These are phyloP conservation scores for Xylariaceae sp. DNA, from an alignment of 2,329 filamentous ascomycete genomes.

Conservation along the genomic window DNA sequence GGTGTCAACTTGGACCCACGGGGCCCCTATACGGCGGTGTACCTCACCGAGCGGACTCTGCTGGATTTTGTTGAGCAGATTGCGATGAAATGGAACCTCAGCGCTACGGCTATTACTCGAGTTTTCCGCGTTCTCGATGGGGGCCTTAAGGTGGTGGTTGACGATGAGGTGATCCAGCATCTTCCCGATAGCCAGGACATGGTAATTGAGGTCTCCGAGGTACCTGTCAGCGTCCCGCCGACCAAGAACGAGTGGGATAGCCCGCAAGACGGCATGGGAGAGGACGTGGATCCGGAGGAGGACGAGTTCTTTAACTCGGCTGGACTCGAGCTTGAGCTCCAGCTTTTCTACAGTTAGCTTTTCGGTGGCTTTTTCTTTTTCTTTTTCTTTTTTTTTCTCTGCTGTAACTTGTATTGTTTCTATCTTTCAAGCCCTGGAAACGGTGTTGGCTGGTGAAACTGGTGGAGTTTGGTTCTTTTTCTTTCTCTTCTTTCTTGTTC, in stretches of 20 bases:
- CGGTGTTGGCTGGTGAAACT: too few species aligned
- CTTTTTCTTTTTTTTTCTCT: too few species aligned
- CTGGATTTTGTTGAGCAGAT: conserved; percentile 70
- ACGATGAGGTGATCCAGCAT: conserved; percentile 82
- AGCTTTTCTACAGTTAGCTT: too few species aligned
- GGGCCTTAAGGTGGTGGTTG: conserved; percentile 78
- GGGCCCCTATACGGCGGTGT: conserved; percentile 77
- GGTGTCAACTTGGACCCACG: conserved; percentile 48
- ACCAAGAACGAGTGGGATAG: conserved; percentile 57
- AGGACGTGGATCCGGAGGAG: too few species aligned
- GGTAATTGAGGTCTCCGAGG: conserved; percentile 62
- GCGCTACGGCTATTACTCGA: conserved; percentile 65
- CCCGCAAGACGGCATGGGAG: conserved; percentile 32
- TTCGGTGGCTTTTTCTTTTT: too few species aligned
- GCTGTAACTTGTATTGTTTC: too few species aligned
- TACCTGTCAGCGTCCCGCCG: conserved; percentile 35
- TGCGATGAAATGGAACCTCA: conserved; percentile 74
- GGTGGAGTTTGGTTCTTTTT: too few species aligned
- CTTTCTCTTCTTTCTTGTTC: too few species aligned
- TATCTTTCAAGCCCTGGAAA: too few species aligned
- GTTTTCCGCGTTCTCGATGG: conserved; percentile 68
- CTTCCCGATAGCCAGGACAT: conserved; percentile 90
- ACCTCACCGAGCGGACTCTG: conserved; percentile 72
- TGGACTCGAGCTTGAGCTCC: too few species aligned
- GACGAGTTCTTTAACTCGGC: too few species aligned